Conservation (phyloP, 768 basidiomycete species). For the Suillus plorans region DNA sequence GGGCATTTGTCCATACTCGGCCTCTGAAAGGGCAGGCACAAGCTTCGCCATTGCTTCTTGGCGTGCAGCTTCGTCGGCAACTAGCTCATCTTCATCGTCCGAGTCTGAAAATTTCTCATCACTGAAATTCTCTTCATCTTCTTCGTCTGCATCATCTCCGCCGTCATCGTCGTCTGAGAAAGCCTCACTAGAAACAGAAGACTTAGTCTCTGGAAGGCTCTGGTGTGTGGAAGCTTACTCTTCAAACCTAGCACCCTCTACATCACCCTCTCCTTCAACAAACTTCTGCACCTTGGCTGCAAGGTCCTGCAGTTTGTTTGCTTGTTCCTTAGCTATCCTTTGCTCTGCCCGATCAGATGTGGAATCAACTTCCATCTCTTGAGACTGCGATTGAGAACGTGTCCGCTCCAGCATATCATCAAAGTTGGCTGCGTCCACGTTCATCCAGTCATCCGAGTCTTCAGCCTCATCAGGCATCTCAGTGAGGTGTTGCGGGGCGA, state of each 20-base stretch:
- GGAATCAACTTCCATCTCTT: constrained; percentile 53
- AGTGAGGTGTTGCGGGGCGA: constrained; percentile 30
- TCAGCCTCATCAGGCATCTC: constrained; percentile 41
- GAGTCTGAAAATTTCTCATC: constrained; percentile 46
- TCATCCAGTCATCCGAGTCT: constrained; percentile 85
- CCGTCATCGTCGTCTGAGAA: constrained; percentile 69
- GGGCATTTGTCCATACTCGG: constrained; percentile 90
- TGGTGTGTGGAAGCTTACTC: constrained; percentile 59
- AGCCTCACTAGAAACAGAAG: constrained; percentile 48
- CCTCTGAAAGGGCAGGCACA: constrained; percentile 74
- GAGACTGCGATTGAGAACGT: constrained; percentile 16
- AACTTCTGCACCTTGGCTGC: constrained; percentile 89
- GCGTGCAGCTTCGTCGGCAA: constrained; percentile 38
- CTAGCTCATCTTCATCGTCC: constrained; percentile 37
- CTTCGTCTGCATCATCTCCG: constrained; percentile 23
- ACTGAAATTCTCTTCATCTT: constrained; percentile 39
- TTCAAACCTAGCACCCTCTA: constrained; percentile 86
- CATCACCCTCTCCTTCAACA: constrained; percentile 83
- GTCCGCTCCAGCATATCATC: constrained; percentile 67
- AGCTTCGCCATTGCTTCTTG: constrained; percentile 75
- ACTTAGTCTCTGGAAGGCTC: constrained; percentile 5
- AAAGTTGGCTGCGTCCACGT: constrained; percentile 70
- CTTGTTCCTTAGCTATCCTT: constrained; percentile 59
- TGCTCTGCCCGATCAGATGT: constrained; percentile 35
- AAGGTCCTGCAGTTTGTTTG: constrained; percentile 67